These are phyloP conservation scores for Pyrenophora teres DNA, from an alignment of 2,329 filamentous ascomycete species.

Conservation along the genomic window DNA sequence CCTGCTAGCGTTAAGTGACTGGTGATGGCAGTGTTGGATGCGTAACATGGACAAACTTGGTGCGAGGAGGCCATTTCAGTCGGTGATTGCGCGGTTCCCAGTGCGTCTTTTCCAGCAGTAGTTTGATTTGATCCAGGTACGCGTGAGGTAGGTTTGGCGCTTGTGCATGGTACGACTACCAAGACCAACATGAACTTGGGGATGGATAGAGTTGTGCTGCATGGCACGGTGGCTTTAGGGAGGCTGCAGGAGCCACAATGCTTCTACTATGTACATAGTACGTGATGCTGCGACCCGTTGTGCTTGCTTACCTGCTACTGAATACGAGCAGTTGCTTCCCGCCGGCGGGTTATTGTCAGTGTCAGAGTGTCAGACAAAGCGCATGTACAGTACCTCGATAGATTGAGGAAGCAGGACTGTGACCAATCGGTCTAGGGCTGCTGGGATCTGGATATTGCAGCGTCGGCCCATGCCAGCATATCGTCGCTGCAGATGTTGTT, in stretches of 20 bases:
- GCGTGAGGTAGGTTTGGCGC: background rate
- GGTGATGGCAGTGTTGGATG: background rate
- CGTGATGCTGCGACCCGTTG: slow-evolving; percentile 1
- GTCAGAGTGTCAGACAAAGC: too few species aligned
- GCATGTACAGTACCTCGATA: too few species aligned
- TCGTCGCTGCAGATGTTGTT: background rate
- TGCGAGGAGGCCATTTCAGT: slow-evolving; percentile 7
- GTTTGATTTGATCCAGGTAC: background rate
- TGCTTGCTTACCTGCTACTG: slow-evolving; percentile 9
- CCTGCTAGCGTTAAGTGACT: slow-evolving; percentile 14
- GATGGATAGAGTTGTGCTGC: slow-evolving; percentile 2
- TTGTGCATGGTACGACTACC: background rate
- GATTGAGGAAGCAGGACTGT: background rate
- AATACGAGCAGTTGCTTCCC: slow-evolving; percentile 7
- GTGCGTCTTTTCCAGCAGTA: background rate
- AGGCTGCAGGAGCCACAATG: slow-evolving; percentile 8
- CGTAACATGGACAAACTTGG: slow-evolving; percentile 14
- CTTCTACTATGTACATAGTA: too few species aligned
- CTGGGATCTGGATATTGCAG: background rate
- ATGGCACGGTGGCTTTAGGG: slow-evolving; percentile 2
- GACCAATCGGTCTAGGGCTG: background rate
- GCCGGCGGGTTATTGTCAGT: too few species aligned
- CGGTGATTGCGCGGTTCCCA: background rate
- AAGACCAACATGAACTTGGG: background rate
- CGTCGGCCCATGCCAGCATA: background rate